A percentile compares a stretch with the other conserved stretches of the same genome.
Conservation (phyloP, 352 stramenopile genomes). For the Aphanomyces astaci region DNA sequence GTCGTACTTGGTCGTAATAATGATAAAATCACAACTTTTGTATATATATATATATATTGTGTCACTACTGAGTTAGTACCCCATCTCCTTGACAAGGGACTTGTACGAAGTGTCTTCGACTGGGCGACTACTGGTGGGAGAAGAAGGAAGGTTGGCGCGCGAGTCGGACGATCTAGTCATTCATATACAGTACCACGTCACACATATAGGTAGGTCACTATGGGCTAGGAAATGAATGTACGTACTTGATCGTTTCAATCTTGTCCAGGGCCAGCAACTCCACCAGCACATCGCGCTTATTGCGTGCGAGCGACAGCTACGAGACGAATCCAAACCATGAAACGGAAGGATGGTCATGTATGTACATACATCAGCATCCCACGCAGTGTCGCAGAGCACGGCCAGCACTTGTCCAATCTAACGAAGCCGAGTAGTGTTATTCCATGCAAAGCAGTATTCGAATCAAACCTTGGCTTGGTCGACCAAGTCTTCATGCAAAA, state of each 20-base stretch:
- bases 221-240: background rate
- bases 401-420: conserved; percentile 69
- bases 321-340: background rate
- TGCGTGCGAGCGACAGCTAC: conserved; percentile 45
- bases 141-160: too few species aligned
- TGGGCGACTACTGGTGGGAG: background rate
- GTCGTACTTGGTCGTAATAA: conserved; percentile 29
- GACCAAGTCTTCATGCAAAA: conserved; percentile 67
- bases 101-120: conserved; percentile 35
- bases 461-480: conserved; percentile 48
- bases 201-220: too few species aligned
- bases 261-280: conserved; percentile 54
- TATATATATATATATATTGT: too few species aligned
- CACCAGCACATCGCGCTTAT: conserved; percentile 52
- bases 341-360: background rate
- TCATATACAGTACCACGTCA: too few species aligned
- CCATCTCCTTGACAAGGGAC: conserved; percentile 67
- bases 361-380: conserved; percentile 58
- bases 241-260: conserved; percentile 30
- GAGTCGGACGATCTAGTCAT: too few species aligned
- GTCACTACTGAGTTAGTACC: too few species aligned
- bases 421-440: conserved; percentile 6
- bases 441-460: background rate
- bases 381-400: conserved; percentile 68
- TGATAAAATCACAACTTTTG: too few species aligned